These are phyloP conservation scores for Sugiyamaella castrensis DNA, from an alignment of 1,139 yeast species.

Conservation along the genomic window DNA sequence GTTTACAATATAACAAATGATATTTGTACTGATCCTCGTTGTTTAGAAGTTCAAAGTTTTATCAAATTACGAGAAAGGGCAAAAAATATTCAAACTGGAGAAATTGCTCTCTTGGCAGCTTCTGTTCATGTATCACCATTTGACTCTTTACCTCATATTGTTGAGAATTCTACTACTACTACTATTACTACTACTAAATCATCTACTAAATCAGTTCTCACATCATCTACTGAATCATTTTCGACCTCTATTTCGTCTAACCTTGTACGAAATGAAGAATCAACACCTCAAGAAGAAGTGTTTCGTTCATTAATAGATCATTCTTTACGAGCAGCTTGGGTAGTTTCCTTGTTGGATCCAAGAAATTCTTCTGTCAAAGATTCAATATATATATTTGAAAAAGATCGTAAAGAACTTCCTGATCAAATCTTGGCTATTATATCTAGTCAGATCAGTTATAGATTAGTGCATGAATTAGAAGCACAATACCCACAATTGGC, in stretches of 20 bases:
- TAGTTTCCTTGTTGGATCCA: slow-evolving; percentile 25
- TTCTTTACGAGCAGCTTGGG: slow-evolving; percentile 36
- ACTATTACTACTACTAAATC: slow-evolving; percentile 3
- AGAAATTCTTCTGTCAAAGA: slow-evolving; percentile 14
- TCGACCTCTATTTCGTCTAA: neutral
- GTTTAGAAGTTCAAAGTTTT: slow-evolving; percentile 29
- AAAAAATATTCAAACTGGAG: slow-evolving; percentile 6
- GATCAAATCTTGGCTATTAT: slow-evolving; percentile 17
- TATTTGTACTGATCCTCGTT: slow-evolving; percentile 33
- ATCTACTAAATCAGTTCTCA: slow-evolving; percentile 1
- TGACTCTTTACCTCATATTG: slow-evolving; percentile 26
- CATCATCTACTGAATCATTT: slow-evolving; percentile 4
- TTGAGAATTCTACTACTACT: slow-evolving; percentile 10
- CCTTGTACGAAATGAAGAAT: neutral
- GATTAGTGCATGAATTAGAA: slow-evolving; percentile 20
- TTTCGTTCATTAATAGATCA: slow-evolving; percentile 30
- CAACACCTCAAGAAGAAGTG: slow-evolving; percentile 17
- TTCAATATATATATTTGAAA: slow-evolving; percentile 21
- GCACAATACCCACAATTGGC: slow-evolving; percentile 20
- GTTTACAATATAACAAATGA: slow-evolving; percentile 28
- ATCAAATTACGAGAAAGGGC: slow-evolving; percentile 18
- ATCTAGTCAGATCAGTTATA: slow-evolving; percentile 19
- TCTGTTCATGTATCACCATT: slow-evolving; percentile 19
- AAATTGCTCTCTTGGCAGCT: slow-evolving; percentile 7
- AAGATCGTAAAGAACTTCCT: slow-evolving; percentile 21